Conservation (phyloP, 768 basidiomycete species). For the Dendrothele bispora region DNA sequence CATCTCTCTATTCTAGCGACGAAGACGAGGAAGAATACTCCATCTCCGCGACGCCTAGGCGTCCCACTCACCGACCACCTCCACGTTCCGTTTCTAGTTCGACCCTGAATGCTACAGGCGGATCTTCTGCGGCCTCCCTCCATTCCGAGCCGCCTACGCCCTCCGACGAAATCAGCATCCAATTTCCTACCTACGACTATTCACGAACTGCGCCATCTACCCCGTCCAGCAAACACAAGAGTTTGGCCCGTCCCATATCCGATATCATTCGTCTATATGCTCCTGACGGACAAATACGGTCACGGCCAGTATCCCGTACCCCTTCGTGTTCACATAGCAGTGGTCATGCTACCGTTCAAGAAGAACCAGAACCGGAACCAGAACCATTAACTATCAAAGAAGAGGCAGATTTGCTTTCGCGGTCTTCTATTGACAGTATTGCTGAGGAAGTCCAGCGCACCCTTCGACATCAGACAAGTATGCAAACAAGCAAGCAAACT, state of each 20-base stretch:
- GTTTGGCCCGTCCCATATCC: conserved; percentile 76
- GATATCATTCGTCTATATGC: conserved; percentile 85
- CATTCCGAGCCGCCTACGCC: conserved; percentile 7
- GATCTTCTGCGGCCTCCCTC: conserved; percentile 12
- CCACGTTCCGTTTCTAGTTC: conserved; percentile 17
- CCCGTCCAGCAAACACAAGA: conserved; percentile 40
- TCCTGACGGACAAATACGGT: conserved; percentile 54
- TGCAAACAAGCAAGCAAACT: conserved; percentile 37
- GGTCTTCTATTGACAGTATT: conserved; percentile 88
- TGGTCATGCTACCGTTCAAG: conserved; percentile 46
- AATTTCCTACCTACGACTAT: conserved; percentile 15
- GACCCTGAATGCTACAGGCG: conserved; percentile 15
- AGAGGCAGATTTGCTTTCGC: conserved; percentile 64
- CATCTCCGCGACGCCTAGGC: conserved; percentile 28
- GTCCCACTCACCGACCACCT: conserved; percentile 25
- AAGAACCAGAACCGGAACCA: conserved; percentile 56
- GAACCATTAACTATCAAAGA: conserved; percentile 51
- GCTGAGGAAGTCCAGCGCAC: conserved; percentile 79
- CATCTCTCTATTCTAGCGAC: conserved; percentile 51
- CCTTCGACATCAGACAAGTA: conserved; percentile 55
- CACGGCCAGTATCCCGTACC: conserved; percentile 44
- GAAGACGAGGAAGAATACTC: conserved; percentile 54
- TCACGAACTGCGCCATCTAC: conserved; percentile 16
- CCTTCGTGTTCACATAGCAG: conserved; percentile 43
- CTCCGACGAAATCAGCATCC: conserved; percentile 15